These are phyloP conservation scores for Aspergillus uvarum DNA, from an alignment of 2,329 filamentous ascomycete species.

Conservation along the genomic window DNA sequence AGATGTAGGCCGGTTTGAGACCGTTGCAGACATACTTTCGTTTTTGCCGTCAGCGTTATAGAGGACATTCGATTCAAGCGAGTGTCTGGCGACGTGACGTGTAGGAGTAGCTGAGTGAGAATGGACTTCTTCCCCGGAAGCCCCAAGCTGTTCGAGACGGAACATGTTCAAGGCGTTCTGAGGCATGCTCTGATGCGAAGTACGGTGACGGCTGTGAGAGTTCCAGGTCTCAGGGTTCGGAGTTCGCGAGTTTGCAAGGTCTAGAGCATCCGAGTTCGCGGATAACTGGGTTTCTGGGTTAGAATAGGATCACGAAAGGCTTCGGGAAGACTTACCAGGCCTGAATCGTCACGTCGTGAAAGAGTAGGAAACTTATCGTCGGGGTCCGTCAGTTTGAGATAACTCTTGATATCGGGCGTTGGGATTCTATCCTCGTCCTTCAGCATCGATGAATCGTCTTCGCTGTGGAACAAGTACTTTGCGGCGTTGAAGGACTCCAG, in stretches of 20 bases:
- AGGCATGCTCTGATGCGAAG: constrained; percentile 60
- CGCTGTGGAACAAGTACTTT: constrained; percentile 82
- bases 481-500: constrained; percentile 83
- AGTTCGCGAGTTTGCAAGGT: constrained; percentile 71
- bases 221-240: constrained; percentile 67
- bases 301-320: constrained; percentile 31
- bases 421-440: constrained; percentile 53
- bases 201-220: constrained; percentile 67
- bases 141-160: constrained; percentile 38
- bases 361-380: constrained; percentile 83
- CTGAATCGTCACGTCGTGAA: constrained; percentile 50
- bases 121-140: constrained; percentile 31
- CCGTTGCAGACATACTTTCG: constrained; percentile 26
- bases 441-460: constrained; percentile 59
- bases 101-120: constrained; percentile 25
- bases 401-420: constrained; percentile 66
- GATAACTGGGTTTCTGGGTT: constrained; percentile 62
- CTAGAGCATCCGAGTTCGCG: constrained; percentile 75
- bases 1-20: constrained; percentile 42
- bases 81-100: constrained; percentile 46
- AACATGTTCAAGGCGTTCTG: constrained; percentile 52
- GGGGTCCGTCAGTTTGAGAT: constrained; percentile 68
- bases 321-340: constrained; percentile 49
- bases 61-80: constrained; percentile 44
- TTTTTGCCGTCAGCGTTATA: constrained; percentile 32